Percentiles rank a stretch among this genome's conserved stretches.
Evolutionary conservation across 1,284 basidiomycete genomes (phyloP).

Genomic region (Tilletia caries): DNA sequence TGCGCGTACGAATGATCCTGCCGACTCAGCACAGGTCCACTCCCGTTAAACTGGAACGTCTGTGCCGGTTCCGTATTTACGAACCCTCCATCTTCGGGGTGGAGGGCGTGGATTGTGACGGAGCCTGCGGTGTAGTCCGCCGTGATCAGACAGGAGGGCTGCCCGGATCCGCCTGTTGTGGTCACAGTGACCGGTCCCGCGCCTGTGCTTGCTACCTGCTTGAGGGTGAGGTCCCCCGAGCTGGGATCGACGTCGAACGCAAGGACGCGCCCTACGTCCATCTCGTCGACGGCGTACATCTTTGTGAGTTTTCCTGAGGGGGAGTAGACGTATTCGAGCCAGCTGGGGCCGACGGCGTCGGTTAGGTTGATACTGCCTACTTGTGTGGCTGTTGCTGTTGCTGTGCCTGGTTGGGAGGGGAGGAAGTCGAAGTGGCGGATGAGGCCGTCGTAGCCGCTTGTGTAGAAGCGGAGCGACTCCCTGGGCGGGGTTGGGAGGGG

Average conservation of each 20-base stretch:
- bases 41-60: slow-evolving; percentile 26
- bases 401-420: background rate
- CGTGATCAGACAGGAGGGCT: background rate
- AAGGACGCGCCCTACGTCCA: background rate
- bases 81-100: background rate
- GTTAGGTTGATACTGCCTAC: background rate
- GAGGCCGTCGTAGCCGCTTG: background rate
- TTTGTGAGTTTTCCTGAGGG: background rate
- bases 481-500: background rate
- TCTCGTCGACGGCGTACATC: background rate
- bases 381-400: background rate
- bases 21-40: slow-evolving; percentile 34
- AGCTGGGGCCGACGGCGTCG: background rate
- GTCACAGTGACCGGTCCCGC: background rate
- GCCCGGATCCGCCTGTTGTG: background rate
- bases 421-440: background rate
- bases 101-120: background rate
- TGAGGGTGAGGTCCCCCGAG: background rate
- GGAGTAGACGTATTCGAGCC: background rate
- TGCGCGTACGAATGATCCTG: slow-evolving; percentile 44
- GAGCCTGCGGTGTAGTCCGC: background rate
- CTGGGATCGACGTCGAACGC: background rate
- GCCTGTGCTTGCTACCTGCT: background rate
- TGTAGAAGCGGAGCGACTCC: background rate
- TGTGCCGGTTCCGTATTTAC: background rate